phyloP scores from a whole-genome alignment of 306 rosid genomes.

The Cajanus cajan region DNA sequence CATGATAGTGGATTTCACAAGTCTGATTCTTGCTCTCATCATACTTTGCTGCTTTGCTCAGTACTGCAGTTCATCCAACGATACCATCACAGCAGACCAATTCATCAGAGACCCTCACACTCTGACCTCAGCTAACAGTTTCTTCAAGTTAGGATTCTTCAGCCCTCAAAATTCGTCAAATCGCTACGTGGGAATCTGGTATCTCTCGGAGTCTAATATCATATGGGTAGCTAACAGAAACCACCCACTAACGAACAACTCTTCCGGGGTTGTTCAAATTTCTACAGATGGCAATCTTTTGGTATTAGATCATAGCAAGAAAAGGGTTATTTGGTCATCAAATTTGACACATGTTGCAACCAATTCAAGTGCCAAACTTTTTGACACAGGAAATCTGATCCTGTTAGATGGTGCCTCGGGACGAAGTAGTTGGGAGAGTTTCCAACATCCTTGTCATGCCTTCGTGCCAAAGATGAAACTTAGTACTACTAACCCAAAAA shows the following conservation, averaged over 20 bases:
- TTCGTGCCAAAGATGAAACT: not conserved
- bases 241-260: slow-evolving; percentile 20
- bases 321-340: slow-evolving; percentile 36
- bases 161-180: slow-evolving; percentile 26
- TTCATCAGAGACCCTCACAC: slow-evolving; percentile 14
- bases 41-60: not conserved
- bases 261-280: slow-evolving; percentile 29
- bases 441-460: slow-evolving; percentile 26
- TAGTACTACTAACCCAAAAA: not conserved
- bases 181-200: slow-evolving; percentile 49
- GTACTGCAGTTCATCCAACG: not conserved
- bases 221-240: slow-evolving; percentile 53
- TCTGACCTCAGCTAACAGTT: not conserved
- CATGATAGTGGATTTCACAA: not conserved
- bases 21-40: not conserved
- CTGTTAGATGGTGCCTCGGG: not conserved
- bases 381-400: slow-evolving; percentile 36
- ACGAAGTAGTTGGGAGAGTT: slow-evolving; percentile 30
- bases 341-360: not conserved
- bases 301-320: slow-evolving; percentile 30
- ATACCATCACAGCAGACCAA: not conserved
- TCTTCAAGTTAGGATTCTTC: slow-evolving; percentile 46
- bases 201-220: not conserved
- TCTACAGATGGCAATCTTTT: slow-evolving; percentile 31
- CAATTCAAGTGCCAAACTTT: slow-evolving; percentile 35